Evolutionary conservation across 1,284 basidiomycete genomes (phyloP), one percentile per base, ranked within the genome.

Genomic region (Irpex sp.): DNA sequence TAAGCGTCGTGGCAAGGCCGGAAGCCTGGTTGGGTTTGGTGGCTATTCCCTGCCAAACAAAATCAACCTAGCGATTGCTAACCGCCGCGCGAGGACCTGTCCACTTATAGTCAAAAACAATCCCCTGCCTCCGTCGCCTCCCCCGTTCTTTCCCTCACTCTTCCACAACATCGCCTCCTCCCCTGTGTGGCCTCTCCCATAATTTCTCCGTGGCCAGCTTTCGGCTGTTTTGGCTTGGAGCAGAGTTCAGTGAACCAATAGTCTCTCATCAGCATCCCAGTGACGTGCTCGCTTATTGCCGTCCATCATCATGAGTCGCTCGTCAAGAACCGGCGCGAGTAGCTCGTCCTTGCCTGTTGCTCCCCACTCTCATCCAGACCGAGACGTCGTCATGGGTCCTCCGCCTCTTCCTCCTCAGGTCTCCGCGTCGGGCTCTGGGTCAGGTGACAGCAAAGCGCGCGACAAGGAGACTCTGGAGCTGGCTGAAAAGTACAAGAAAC

Each of bases 401-500:
- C 79, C 82, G 1, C 78, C 80, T 2, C 68, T 75, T 21, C 76
- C 80, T 57, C 65, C 74, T 57, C 77, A 73, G 76, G 63, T 68
- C 69, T 65, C 70, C 70, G 40, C 64, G 69, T 55, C 64, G 56
- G 34, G 71, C 60, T 49, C 67, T 7, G 34, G 71, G 60, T 49
- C 67, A 7, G 74, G 70, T 60, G 62, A 70, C 62, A 48, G 71
- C 68, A 59, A 71, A 49, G 73, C 74, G 56, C 74, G 74, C 59
- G 54, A 71, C 19, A 80, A 79, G 65, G 78, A 82, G 64, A 70
- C 67, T 60, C 76, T 76, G 58, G 85, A 85, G 58, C 73, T 81
- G 61, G 70, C 71, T 52, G 86, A 87, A 75, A 88, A 87, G 73
- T 86, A 88, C 73, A 82, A 78, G 68, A 82, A 79, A 63, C 77